Evolutionary conservation across 495 filamentous ascomycete species (phyloP).

Genomic region (Daldinia loculata): DNA sequence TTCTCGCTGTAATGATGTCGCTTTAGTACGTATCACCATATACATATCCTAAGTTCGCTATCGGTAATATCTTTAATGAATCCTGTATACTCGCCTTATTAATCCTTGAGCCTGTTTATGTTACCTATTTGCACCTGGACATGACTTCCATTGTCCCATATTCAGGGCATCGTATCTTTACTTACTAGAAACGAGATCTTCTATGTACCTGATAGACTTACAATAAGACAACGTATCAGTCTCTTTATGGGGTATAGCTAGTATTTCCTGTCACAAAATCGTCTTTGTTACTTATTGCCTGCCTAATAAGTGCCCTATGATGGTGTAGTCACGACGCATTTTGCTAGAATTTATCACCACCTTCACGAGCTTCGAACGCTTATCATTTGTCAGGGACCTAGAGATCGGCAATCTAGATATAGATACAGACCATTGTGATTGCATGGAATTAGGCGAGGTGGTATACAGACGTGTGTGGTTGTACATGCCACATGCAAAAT

Average conservation of each 20-base stretch:
- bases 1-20: neutral
- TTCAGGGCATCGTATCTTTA: no score
- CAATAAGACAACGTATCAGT: no score
- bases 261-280: no score
- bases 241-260: no score
- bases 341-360: neutral
- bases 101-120: no score
- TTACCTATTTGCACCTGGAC: no score
- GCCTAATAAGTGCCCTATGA: no score
- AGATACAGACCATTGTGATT: neutral
- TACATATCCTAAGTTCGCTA: neutral
- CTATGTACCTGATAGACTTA: no score
- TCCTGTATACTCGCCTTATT: no score
- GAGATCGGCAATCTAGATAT: constrained; percentile 2
- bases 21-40: neutral
- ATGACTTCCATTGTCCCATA: no score
- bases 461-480: constrained; percentile 1
- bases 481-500: neutral
- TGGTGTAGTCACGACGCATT: neutral
- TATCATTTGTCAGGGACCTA: constrained; percentile 1
- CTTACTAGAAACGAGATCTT: no score
- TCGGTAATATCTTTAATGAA: neutral
- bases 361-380: neutral
- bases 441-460: constrained; percentile 1
- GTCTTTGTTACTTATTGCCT: no score